Conservation (phyloP, 2,329 filamentous ascomycete genomes). For the Teratosphaeria nubilosa region DNA sequence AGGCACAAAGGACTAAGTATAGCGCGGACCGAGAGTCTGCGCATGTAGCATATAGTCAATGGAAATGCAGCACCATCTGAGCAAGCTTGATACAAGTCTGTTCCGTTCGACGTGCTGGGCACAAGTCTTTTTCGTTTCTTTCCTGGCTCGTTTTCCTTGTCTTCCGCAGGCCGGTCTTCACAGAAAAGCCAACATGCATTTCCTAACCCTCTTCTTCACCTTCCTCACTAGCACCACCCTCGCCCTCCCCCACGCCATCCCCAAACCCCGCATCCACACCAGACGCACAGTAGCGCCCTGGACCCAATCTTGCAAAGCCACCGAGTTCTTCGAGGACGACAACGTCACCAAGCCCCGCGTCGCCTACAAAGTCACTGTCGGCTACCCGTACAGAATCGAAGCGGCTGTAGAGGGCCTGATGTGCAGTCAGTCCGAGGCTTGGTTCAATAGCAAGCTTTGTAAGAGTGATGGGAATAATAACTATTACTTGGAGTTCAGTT, state of each 20-base stretch:
- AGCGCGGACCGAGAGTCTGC: neutral
- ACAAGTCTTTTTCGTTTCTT: neutral
- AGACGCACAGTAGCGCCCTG: neutral
- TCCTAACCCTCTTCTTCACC: neutral
- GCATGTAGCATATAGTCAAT: neutral
- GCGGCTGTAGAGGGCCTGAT: neutral
- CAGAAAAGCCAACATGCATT: neutral
- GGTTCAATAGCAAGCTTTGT: neutral
- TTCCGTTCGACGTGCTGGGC: neutral
- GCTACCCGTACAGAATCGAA: neutral
- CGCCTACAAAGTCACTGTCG: neutral
- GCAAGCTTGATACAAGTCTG: too few relatives aligned
- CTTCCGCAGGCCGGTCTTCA: neutral
- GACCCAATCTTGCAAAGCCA: neutral
- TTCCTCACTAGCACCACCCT: neutral
- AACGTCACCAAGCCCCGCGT: neutral
- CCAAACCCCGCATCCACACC: neutral
- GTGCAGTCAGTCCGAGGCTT: neutral
- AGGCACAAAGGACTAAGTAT: neutral
- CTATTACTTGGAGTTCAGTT: neutral
- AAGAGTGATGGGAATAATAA: neutral
- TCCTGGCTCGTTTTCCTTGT: neutral
- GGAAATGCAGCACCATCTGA: neutral
- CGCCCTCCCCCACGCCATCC: neutral
- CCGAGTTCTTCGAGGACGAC: neutral